Percentiles rank a stretch among this genome's conserved stretches.
These are phyloP conservation scores for Azolla pinnata DNA, from an alignment of 75 land plant genomes.

Conservation along the genomic window DNA sequence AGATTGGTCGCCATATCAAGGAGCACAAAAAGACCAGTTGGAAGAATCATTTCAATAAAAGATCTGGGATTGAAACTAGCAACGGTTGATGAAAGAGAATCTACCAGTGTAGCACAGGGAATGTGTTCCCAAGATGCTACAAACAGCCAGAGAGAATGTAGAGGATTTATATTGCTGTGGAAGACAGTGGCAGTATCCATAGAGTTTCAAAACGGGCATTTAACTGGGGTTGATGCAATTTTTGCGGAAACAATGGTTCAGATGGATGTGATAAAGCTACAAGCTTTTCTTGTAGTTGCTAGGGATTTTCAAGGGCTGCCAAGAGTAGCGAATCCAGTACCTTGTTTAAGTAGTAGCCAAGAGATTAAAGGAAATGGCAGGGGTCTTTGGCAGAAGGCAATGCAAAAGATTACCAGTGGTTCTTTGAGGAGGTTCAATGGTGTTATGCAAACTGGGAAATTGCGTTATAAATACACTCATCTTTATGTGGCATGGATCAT, in stretches of 20 bases:
- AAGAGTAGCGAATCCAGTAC: not conserved
- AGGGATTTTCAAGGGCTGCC: slow-evolving; percentile 11
- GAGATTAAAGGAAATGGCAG: not conserved
- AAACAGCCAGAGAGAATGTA: not conserved
- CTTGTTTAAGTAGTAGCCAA: not conserved
- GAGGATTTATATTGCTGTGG: slow-evolving; percentile 6
- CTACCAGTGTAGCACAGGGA: no score
- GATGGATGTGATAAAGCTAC: slow-evolving; percentile 11
- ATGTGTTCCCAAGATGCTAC: not conserved
- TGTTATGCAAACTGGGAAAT: not conserved
- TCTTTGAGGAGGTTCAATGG: not conserved
- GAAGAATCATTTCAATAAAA: not conserved
- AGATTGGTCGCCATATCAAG: not conserved
- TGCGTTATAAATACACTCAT: not conserved
- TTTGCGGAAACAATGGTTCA: slow-evolving; percentile 17
- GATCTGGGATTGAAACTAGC: not conserved
- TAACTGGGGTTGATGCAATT: slow-evolving; percentile 10
- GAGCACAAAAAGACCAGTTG: not conserved
- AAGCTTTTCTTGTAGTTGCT: slow-evolving; percentile 7
- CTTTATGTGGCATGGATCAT: slow-evolving; percentile 3
- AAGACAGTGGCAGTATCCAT: slow-evolving; percentile 7
- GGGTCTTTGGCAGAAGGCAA: not conserved
- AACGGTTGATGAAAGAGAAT: not conserved
- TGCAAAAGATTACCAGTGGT: not conserved
- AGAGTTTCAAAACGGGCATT: slow-evolving; percentile 3